Conservation (phyloP, 441 rosid species). For the Theobroma grandiflorum region DNA sequence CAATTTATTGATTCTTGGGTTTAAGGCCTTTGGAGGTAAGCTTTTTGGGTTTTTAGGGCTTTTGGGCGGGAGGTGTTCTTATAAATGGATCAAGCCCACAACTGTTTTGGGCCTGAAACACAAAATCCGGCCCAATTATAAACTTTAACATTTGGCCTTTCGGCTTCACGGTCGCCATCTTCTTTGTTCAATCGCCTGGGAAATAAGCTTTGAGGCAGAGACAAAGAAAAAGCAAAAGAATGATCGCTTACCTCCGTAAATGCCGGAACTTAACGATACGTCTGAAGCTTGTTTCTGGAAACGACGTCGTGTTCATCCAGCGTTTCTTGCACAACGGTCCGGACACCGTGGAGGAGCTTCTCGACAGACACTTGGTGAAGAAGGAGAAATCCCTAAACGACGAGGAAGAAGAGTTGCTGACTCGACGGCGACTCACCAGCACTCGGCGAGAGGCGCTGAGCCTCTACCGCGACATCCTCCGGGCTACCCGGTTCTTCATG, state of each 20-base stretch:
- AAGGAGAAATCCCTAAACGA: slow-evolving; percentile 60
- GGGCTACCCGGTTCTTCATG: slow-evolving; percentile 79
- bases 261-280: slow-evolving; percentile 46
- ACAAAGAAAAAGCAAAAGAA: slow-evolving; percentile 10
- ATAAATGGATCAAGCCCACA: not conserved
- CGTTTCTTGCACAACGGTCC: slow-evolving; percentile 75
- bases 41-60: too few relatives aligned
- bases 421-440: slow-evolving; percentile 66
- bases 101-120: not conserved
- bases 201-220: not conserved
- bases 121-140: not conserved
- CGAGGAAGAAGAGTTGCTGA: slow-evolving; percentile 67
- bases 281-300: not conserved
- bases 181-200: not conserved
- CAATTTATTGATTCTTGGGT: too few relatives aligned
- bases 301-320: slow-evolving; percentile 5
- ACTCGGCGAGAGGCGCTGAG: slow-evolving; percentile 75
- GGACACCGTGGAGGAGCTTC: slow-evolving; percentile 78
- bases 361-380: slow-evolving; percentile 78
- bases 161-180: not conserved
- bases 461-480: slow-evolving; percentile 81
- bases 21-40: too few relatives aligned
- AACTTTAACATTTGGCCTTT: too few relatives aligned
- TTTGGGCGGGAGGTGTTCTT: too few relatives aligned
- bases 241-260: slow-evolving; percentile 51